Base-by-base conservation (phyloP, 192 early-diverging fungal genomes). In the Rhizophagus prolifer region DNA sequence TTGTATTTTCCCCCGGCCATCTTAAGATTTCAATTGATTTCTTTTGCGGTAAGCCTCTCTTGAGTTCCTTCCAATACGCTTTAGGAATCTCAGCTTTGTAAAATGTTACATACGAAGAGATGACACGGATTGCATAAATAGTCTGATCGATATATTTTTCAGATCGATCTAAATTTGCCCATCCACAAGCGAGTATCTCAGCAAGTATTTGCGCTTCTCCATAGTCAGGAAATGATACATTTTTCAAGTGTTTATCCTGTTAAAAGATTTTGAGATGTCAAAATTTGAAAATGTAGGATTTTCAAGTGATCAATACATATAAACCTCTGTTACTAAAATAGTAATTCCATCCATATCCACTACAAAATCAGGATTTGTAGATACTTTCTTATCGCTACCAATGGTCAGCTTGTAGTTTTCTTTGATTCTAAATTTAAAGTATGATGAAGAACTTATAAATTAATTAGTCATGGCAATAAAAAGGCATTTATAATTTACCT, bases 241-340 rank as follows among this genome's bases (percentile, higher is more conserved):
- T 71, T 50, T 71, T 71, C 70, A 71, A 71, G 54, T 71, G 70
- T 36, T 71, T 71, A 31, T 71, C 70, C 70, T 70, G 69, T 70
- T 54, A 70, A 60, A 74, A 74, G 72, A n/a, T 19, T 31, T 74
- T 74, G 72, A 74, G 72, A 61, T 30, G 4, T 41, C 72, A 44
- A 61, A 66, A 66, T 66, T 13, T 66, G 30, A 38, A 47, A 31
- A 26, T 47, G 59, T 73, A 23, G 44, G 14, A 36, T 21, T 21
- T 10, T 19, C 23, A 74, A 74, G 26, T n/a, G 41, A 70, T 50
- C 41, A 70, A 59, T 9, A 71, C 69, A n/a, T n/a, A n/a, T n/a
- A 8, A 26, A 70, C 69, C 41, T 47, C 46, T 50, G 47, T 21
- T 14, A 70, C 46, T 70, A 54, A n/a, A 12, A 70, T 70, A 58